Conservation (phyloP, 73 alveolate genomes). For the Paramecium octaurelia region DNA sequence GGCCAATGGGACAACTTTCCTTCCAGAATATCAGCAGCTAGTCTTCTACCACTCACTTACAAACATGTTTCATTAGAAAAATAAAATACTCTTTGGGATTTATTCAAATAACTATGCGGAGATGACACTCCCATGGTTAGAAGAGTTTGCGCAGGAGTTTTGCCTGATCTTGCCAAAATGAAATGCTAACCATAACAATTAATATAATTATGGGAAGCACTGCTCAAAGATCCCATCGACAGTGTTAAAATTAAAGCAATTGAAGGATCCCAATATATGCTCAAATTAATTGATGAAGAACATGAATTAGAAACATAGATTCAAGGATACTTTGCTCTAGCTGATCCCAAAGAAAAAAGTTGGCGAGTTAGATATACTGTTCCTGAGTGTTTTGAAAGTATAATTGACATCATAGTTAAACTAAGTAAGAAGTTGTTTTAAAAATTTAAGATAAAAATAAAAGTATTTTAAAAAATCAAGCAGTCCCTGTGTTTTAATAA, state of each 20-base stretch:
- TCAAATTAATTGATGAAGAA: constrained; percentile 1
- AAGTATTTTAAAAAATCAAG: constrained; percentile 32
- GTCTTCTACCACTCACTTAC: constrained; percentile 39
- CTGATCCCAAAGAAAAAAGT: constrained; percentile 52
- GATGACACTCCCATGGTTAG: constrained; percentile 67
- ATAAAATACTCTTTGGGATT: constrained; percentile 10
- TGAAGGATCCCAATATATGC: constrained; percentile 57
- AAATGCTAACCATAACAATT: not conserved
- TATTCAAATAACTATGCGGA: constrained; percentile 49
- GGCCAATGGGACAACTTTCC: constrained; percentile 62
- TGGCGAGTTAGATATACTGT: constrained; percentile 63
- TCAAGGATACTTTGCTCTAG: not conserved
- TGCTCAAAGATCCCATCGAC: constrained; percentile 46
- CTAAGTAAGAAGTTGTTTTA: not conserved
- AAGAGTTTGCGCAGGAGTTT: constrained; percentile 54
- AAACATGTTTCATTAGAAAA: constrained; percentile 8
- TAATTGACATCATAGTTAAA: constrained; percentile 24
- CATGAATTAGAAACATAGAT: constrained; percentile 43
- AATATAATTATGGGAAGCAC: constrained; percentile 46
- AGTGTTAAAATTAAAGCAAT: constrained; percentile 59
- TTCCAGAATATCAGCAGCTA: constrained; percentile 58
- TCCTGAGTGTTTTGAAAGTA: constrained; percentile 46
- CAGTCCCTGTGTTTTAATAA: constrained; percentile 40
- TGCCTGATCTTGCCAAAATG: constrained; percentile 37
- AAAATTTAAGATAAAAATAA: constrained; percentile 24